phyloP scores from a whole-genome alignment of 1,139 yeast genomes.

The Diutina neorugosa region DNA sequence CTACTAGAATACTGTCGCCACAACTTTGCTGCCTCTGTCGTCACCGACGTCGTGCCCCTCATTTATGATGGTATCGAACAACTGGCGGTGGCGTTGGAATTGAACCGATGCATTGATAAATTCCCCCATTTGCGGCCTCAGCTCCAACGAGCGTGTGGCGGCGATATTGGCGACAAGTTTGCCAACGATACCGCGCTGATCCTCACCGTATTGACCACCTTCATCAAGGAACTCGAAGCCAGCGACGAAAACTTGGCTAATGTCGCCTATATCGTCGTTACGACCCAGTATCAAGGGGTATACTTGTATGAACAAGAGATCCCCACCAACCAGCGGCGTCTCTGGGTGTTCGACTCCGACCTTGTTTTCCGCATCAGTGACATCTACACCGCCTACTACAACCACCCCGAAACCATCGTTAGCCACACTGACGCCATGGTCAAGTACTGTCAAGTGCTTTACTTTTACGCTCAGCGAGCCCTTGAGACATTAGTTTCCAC shows the following conservation, averaged over 20 bases:
- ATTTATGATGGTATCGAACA: conserved; percentile 45
- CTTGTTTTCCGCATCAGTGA: conserved; percentile 22
- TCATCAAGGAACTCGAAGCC: conserved; percentile 16
- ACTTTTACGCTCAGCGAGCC: conserved; percentile 26
- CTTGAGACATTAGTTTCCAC: conserved; percentile 23
- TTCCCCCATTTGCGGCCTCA: background rate
- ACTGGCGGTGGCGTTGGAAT: conserved; percentile 32
- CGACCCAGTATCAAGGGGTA: conserved; percentile 29
- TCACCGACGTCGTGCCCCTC: conserved; percentile 13
- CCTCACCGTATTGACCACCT: conserved; percentile 22
- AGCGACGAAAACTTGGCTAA: conserved; percentile 14
- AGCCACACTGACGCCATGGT: conserved; percentile 11
- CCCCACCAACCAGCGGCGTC: conserved; percentile 7
- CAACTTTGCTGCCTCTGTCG: conserved; percentile 27
- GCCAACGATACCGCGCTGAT: conserved; percentile 19
- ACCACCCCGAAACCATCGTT: background rate
- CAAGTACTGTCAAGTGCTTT: conserved; percentile 21
- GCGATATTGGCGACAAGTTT: conserved; percentile 16
- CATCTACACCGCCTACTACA: conserved; percentile 9
- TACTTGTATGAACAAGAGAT: conserved; percentile 16
- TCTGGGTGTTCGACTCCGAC: conserved; percentile 30
- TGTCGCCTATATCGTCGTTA: conserved; percentile 21
- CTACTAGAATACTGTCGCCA: conserved; percentile 33
- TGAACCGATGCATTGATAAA: background rate
- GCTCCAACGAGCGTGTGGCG: background rate